Evolutionary conservation across 2,329 filamentous ascomycete genomes (phyloP).

Genomic region (Bipolaris oryzae): DNA sequence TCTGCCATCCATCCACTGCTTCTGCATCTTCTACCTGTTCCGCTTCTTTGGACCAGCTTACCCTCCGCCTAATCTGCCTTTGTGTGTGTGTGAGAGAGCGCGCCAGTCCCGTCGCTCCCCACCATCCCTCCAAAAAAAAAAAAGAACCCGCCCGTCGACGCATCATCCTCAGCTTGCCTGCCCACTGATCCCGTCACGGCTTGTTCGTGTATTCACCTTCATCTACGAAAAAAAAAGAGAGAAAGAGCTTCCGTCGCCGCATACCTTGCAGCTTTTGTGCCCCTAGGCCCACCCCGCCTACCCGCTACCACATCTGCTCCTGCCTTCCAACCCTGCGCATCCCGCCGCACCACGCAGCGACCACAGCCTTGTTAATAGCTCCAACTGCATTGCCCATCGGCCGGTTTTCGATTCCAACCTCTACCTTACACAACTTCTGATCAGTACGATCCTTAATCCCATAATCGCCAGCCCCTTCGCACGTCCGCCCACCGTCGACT

Average conservation of each 20-base stretch:
- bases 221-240: not conserved
- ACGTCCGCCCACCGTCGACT: conserved; percentile 31
- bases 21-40: conserved; percentile 48
- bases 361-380: conserved; percentile 45
- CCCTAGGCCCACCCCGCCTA: conserved; percentile 24
- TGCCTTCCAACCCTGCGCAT: conserved; percentile 14
- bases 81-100: conserved; percentile 34
- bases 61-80: conserved; percentile 35
- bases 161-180: conserved; percentile 22
- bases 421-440: conserved; percentile 35
- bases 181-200: conserved; percentile 34
- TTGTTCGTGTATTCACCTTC: conserved; percentile 34
- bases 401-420: conserved; percentile 42
- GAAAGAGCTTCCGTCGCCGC: conserved; percentile 21
- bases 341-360: conserved; percentile 22
- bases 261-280: not conserved
- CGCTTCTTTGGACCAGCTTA: conserved; percentile 40
- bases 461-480: conserved; percentile 39
- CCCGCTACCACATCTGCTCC: conserved; percentile 22
- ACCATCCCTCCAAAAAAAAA: conserved; percentile 24
- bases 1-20: conserved; percentile 37
- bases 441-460: conserved; percentile 50
- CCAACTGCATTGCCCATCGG: conserved; percentile 47
- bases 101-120: conserved; percentile 47
- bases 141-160: conserved; percentile 37